phyloP scores from a whole-genome alignment of 805 yeast species.

The Pichia pseudocactophila region DNA sequence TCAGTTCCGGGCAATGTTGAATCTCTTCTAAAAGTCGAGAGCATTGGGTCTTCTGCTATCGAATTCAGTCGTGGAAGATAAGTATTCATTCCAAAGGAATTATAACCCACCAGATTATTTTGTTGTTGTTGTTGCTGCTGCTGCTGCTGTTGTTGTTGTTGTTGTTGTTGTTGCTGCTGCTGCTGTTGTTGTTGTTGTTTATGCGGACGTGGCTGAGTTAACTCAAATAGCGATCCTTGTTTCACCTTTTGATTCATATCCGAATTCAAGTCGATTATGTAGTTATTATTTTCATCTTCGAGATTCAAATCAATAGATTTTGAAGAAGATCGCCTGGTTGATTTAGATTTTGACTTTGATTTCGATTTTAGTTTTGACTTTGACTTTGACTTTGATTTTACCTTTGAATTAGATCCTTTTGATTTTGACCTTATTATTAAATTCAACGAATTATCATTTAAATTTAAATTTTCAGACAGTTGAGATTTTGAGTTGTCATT shows the following conservation, averaged over 20 bases:
- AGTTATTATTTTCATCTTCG: background rate
- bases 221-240: background rate
- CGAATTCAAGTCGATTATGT: background rate
- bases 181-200: too few relatives aligned
- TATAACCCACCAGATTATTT: background rate
- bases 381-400: background rate
- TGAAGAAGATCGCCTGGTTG: background rate
- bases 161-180: background rate
- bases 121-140: background rate
- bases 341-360: background rate
- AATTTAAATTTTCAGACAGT: too few relatives aligned
- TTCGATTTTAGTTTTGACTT: background rate
- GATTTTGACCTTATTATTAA: background rate
- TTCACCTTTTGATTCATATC: background rate
- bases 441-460: background rate
- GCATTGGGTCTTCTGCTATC: conserved; percentile 16
- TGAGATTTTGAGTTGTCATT: too few relatives aligned
- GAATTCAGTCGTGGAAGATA: conserved; percentile 14
- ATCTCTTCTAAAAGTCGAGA: conserved; percentile 14
- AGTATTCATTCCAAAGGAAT: background rate
- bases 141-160: too few relatives aligned
- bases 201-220: background rate
- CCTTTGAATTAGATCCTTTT: background rate
- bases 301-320: background rate
- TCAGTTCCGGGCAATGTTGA: conserved; percentile 12